Evolutionary conservation across 2,329 filamentous ascomycete species (phyloP), one percentile per base, ranked within the genome.

Genomic region (Nemania sp.): DNA sequence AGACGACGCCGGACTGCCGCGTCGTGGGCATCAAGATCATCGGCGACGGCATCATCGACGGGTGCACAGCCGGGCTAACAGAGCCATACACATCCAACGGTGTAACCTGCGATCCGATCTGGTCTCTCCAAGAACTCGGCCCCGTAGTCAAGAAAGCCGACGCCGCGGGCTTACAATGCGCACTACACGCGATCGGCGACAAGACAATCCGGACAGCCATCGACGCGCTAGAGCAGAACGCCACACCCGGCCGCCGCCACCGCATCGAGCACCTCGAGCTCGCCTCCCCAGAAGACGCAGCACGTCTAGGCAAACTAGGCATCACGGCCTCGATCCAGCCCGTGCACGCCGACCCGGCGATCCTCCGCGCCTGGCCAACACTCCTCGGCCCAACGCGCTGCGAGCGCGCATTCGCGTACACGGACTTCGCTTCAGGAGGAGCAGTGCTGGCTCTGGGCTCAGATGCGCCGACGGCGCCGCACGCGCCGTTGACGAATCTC

Each of bases 251-350:
- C 0, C 75, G 77, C 6, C 76, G 84, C 2, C 84, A 85, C 45
- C 77, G 84, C 14, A 83, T 88, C 59, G 84, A 88, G 68, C 84
- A 88, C 63, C 71, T 88, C 3, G 84, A 88, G 65, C 74, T 88
- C 24, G 75, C 83, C 0, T 76, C 75, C 0, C 73, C 74, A 0
- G 72, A 74, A 51, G 84, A 87, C 60, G 84, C 81, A 1, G 71
- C 64, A 2, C 72, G 83, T 1, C 75, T 88, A 0, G 84, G 82
- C 5, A 64, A 71, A 20, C 70, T 84, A 3, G 82, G 83, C 43
- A 85, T 88, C 68, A 83, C 80, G 1, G 81, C 81, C 0, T 82
- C 79, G 1, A 75, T 84, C 14, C 80, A 84, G 61, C 78, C 81
- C 0, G 81, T 83, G 0, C 81, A 84, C 57, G 74, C 79, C 1